Conservation (phyloP, 345 rosid species). For the Populus nigra region DNA sequence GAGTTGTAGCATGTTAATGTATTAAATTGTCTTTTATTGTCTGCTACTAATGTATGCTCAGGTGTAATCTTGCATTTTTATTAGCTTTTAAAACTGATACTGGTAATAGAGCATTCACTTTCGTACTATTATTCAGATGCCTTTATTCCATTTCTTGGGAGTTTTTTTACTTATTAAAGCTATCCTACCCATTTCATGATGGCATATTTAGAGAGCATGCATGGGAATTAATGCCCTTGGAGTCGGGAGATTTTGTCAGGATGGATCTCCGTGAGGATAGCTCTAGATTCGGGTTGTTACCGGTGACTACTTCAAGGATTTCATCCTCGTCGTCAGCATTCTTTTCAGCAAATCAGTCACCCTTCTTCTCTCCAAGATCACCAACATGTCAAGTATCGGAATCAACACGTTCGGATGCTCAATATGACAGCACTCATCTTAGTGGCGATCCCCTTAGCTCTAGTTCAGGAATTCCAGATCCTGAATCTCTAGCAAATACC, state of each 20-base stretch:
- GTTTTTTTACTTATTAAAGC: slow-evolving; percentile 12
- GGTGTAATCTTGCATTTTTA: background rate
- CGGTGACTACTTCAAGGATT: slow-evolving; percentile 56
- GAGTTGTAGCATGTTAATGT: background rate
- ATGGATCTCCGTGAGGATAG: slow-evolving; percentile 79
- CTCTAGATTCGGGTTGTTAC: slow-evolving; percentile 53
- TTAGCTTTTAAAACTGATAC: slow-evolving; percentile 1
- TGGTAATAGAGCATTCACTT: background rate
- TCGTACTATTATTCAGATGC: background rate
- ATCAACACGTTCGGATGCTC: slow-evolving; percentile 64
- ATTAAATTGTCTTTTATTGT: background rate
- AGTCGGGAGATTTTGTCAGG: slow-evolving; percentile 21
- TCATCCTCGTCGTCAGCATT: slow-evolving; percentile 85
- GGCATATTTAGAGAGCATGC: slow-evolving; percentile 28
- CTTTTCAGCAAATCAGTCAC: slow-evolving; percentile 91
- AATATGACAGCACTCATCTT: slow-evolving; percentile 40
- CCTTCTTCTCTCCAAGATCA: slow-evolving; percentile 87
- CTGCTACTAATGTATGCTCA: background rate
- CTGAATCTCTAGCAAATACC: slow-evolving; percentile 39
- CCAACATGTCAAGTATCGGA: slow-evolving; percentile 57
- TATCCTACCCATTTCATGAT: slow-evolving; percentile 33
- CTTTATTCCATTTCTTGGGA: slow-evolving; percentile 10
- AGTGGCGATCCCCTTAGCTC: slow-evolving; percentile 51
- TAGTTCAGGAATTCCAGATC: slow-evolving; percentile 52
- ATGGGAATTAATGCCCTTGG: slow-evolving; percentile 34